Evolutionary conservation across 768 basidiomycete genomes (phyloP).

Genomic region (Phaffia australis): DNA sequence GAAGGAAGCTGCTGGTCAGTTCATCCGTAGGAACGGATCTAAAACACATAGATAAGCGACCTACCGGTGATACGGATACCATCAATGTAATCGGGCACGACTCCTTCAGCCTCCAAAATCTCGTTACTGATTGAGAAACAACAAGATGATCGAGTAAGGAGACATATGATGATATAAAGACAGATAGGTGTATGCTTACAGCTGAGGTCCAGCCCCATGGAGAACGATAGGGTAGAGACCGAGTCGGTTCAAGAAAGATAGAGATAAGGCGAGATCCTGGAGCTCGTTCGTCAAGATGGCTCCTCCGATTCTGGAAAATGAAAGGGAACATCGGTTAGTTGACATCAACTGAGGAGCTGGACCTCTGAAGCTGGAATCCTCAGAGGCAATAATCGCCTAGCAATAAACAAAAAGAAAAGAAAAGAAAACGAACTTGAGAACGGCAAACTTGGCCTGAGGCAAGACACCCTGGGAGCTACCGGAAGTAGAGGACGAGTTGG

Average conservation of each 20-base stretch:
- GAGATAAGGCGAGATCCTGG: conserved; percentile 83
- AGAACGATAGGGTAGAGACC: conserved; percentile 96
- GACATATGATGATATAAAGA: background rate
- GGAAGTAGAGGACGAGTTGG: conserved; percentile 76
- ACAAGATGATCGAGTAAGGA: background rate
- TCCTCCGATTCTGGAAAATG: conserved; percentile 56
- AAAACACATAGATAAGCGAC: conserved; percentile 29
- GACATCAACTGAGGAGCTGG: background rate
- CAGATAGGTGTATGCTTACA: conserved; percentile 30
- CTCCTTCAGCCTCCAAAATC: conserved; percentile 82
- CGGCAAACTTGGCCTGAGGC: conserved; percentile 73
- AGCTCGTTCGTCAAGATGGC: conserved; percentile 77
- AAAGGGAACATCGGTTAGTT: conserved; percentile 14
- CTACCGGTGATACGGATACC: conserved; percentile 91
- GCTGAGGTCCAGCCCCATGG: conserved; percentile 89
- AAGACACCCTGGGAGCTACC: conserved; percentile 33
- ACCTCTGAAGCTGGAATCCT: background rate
- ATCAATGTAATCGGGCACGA: conserved; percentile 92
- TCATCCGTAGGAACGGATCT: background rate
- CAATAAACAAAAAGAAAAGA: background rate
- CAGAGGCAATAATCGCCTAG: background rate
- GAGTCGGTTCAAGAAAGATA: conserved; percentile 92
- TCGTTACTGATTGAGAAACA: conserved; percentile 49
- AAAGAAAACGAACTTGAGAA: conserved; percentile 56
- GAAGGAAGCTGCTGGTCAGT: background rate